Evolutionary conservation across 1,139 yeast species (phyloP).

Genomic region (Hansenula anomala): DNA sequence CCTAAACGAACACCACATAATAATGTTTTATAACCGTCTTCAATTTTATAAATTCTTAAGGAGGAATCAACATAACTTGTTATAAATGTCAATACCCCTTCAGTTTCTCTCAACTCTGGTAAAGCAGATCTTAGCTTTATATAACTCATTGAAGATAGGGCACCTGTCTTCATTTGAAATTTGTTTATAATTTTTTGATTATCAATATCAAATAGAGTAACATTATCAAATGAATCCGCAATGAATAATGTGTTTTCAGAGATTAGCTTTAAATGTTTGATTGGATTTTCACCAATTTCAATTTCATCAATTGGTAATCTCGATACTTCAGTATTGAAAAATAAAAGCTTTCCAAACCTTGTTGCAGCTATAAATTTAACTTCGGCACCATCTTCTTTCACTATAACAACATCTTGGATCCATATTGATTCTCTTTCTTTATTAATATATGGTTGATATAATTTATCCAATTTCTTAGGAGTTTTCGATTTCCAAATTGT

Average conservation of each 20-base stretch:
- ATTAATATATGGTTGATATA: neutral
- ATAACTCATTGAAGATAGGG: conserved; percentile 13
- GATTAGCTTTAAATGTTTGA: conserved; percentile 10
- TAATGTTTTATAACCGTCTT: neutral
- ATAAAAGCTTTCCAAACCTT: conserved; percentile 17
- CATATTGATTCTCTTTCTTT: conserved; percentile 17
- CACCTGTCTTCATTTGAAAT: conserved; percentile 17
- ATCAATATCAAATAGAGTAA: conserved; percentile 9
- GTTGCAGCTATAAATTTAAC: conserved; percentile 16
- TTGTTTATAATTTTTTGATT: conserved; percentile 7
- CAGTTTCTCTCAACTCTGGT: neutral
- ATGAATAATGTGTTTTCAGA: conserved; percentile 7
- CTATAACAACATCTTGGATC: conserved; percentile 18
- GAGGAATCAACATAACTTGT: neutral
- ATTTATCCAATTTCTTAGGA: conserved; percentile 6
- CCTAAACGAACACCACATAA: neutral
- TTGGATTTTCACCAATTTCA: conserved; percentile 17
- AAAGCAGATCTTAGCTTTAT: neutral
- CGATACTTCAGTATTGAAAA: conserved; percentile 14
- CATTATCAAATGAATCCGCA: conserved; percentile 18
- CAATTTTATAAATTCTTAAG: neutral
- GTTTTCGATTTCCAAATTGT: conserved; percentile 19
- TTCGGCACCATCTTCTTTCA: conserved; percentile 3
- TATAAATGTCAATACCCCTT: neutral
- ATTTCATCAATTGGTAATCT: conserved; percentile 18